phyloP scores from a whole-genome alignment of 139 green algal species.

The Tetraselmis striata region DNA sequence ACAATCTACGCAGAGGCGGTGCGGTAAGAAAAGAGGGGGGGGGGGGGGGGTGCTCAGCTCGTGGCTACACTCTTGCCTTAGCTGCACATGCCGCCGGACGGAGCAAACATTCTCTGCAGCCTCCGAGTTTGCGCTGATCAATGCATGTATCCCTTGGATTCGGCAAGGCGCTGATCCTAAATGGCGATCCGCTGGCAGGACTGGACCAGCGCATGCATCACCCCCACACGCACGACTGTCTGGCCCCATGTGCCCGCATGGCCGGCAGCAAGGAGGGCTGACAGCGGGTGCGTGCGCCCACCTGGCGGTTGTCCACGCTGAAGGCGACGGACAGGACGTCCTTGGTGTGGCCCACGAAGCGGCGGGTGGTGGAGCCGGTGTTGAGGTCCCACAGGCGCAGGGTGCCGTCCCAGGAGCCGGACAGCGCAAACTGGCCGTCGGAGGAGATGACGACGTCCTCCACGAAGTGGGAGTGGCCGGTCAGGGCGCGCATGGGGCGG shows the following conservation, averaged over 20 bases:
- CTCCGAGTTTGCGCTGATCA: too few relatives aligned
- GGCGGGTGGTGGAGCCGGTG: conserved; percentile 91
- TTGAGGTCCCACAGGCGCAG: conserved; percentile 98
- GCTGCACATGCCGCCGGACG: too few relatives aligned
- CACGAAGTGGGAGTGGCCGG: conserved; percentile 90
- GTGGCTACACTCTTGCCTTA: too few relatives aligned
- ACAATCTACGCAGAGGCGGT: conserved; percentile 79
- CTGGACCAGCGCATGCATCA: not conserved
- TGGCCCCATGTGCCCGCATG: too few relatives aligned
- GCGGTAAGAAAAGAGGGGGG: not conserved
- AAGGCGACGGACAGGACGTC: conserved; percentile 98
- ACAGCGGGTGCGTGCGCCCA: too few relatives aligned
- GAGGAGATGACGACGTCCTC: conserved; percentile 98
- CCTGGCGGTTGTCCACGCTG: conserved; percentile 98
- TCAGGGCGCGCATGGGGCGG: conserved; percentile 63
- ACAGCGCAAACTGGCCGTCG: conserved; percentile 96
- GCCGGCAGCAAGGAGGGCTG: too few relatives aligned
- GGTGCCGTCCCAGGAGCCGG: conserved; percentile 96
- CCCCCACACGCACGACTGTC: too few relatives aligned
- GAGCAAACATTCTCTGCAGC: too few relatives aligned
- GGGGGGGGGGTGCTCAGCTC: too few relatives aligned
- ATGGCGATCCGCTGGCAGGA: not conserved
- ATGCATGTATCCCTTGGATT: too few relatives aligned
- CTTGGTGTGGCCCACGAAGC: conserved; percentile 98
- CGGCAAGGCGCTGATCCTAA: too few relatives aligned